Percentiles rank a stretch among this genome's conserved stretches.
Evolutionary conservation across 129 eudicot species (phyloP).

Genomic region (Daucus carota): DNA sequence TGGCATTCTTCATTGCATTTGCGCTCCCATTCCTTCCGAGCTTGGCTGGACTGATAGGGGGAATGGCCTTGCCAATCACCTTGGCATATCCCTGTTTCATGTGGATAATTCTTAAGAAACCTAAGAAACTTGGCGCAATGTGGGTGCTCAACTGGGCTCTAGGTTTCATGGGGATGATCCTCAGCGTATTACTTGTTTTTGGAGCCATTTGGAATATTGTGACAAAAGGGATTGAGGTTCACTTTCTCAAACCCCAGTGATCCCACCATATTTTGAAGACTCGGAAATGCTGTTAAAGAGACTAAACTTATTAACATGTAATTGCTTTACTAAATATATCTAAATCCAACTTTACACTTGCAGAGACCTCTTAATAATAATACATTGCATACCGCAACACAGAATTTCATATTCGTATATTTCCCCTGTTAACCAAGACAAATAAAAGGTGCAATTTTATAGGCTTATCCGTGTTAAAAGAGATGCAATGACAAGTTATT

Average conservation of each 20-base stretch:
- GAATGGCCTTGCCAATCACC: conserved; percentile 52
- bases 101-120: conserved; percentile 58
- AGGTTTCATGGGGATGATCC: conserved; percentile 39
- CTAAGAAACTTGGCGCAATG: conserved; percentile 22
- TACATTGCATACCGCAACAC: not conserved
- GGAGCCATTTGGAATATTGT: conserved; percentile 29
- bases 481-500: too few relatives aligned
- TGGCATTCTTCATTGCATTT: conserved; percentile 43
- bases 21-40: conserved; percentile 55
- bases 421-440: too few relatives aligned
- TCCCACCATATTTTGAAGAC: not conserved
- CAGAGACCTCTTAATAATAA: not conserved
- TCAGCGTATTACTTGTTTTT: conserved; percentile 38
- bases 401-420: not conserved
- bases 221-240: conserved; percentile 34
- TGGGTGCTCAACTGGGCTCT: conserved; percentile 51
- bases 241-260: conserved; percentile 53
- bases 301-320: not conserved
- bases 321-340: too few relatives aligned
- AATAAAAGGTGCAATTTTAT: not conserved
- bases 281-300: not conserved
- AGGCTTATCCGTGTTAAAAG: not conserved
- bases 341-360: not conserved
- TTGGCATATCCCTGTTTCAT: conserved; percentile 65
- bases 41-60: conserved; percentile 46